Evolutionary conservation across 2,329 filamentous ascomycete species (phyloP).

Genomic region (Aspergillus vadensis): DNA sequence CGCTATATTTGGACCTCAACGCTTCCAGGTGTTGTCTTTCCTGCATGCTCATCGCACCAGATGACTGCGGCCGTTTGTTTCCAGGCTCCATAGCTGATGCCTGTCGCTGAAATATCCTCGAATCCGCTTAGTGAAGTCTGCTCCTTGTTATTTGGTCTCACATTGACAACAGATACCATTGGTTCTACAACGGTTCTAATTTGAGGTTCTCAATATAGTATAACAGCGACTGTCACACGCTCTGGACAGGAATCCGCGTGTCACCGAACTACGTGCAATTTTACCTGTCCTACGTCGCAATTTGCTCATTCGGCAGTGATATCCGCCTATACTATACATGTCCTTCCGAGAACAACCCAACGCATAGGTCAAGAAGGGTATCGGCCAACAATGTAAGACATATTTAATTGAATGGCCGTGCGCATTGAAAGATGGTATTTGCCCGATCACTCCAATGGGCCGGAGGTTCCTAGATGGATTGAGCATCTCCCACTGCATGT

Average conservation of each 20-base stretch:
- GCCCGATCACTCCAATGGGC: background rate
- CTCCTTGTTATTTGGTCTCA: too few relatives aligned
- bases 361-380: too few relatives aligned
- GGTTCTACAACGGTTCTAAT: too few relatives aligned
- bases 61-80: too few relatives aligned
- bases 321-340: background rate
- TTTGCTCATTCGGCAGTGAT: background rate
- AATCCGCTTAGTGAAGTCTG: too few relatives aligned
- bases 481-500: background rate
- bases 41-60: too few relatives aligned
- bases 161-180: too few relatives aligned
- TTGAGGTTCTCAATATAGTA: too few relatives aligned
- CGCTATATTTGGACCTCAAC: background rate
- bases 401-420: too few relatives aligned
- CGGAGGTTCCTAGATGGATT: background rate
- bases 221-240: background rate
- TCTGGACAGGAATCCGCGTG: background rate
- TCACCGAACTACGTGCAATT: background rate
- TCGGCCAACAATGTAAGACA: background rate
- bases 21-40: too few relatives aligned
- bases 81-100: too few relatives aligned
- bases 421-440: background rate
- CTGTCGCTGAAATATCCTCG: too few relatives aligned
- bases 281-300: background rate
- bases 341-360: background rate